These are phyloP conservation scores for Lactifluus pinguis DNA, from an alignment of 768 basidiomycete genomes.

Conservation along the genomic window DNA sequence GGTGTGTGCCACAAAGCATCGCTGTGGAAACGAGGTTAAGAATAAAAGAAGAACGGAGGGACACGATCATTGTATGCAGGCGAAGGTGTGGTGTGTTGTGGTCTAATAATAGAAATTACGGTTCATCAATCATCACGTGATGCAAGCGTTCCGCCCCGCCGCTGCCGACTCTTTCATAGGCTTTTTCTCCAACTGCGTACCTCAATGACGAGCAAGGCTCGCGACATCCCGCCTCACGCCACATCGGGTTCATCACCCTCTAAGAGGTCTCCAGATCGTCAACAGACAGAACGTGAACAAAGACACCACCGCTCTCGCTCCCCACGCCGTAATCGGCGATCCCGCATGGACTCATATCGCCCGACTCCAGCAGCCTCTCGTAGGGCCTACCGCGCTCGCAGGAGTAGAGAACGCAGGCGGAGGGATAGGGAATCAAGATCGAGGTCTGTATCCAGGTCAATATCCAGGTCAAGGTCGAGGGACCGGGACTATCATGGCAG, in stretches of 20 bases:
- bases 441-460: slow-evolving; percentile 11
- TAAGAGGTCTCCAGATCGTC: slow-evolving; percentile 5
- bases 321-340: slow-evolving; percentile 12
- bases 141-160: not conserved
- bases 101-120: too few species aligned
- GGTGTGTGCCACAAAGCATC: too few species aligned
- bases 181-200: not conserved
- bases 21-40: too few species aligned
- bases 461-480: slow-evolving; percentile 22
- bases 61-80: not conserved
- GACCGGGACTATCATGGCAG: slow-evolving; percentile 24
- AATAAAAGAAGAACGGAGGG: not conserved
- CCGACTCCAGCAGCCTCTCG: slow-evolving; percentile 11
- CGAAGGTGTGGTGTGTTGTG: too few species aligned
- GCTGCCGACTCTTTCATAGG: not conserved
- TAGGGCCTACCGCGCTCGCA: slow-evolving; percentile 13
- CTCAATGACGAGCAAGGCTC: slow-evolving; percentile 13
- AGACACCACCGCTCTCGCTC: slow-evolving; percentile 11
- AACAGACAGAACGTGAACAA: slow-evolving; percentile 6
- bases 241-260: not conserved
- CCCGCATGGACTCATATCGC: slow-evolving; percentile 17
- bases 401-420: slow-evolving; percentile 10
- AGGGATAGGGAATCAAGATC: slow-evolving; percentile 10
- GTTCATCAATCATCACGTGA: slow-evolving; percentile 4
- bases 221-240: slow-evolving; percentile 10